phyloP scores from a whole-genome alignment of 768 basidiomycete species.

The Tephrocybe rancida region DNA sequence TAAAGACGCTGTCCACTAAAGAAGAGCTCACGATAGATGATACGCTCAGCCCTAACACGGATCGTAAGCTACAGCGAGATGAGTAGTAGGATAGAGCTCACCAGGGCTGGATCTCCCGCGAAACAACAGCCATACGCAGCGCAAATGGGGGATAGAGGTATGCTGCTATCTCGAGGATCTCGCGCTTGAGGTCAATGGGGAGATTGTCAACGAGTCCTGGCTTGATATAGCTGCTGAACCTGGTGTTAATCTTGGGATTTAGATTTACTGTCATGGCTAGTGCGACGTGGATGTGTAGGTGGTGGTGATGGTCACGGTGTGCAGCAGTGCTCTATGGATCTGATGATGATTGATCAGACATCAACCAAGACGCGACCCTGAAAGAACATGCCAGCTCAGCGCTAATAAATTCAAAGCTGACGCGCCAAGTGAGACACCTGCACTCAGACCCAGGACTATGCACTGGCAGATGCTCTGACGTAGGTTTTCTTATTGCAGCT shows the following conservation, averaged over 20 bases:
- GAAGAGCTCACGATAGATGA: conserved; percentile 21
- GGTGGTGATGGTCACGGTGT: not conserved
- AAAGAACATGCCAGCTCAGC: too few relatives aligned
- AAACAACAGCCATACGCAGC: conserved; percentile 16
- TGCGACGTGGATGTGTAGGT: not conserved
- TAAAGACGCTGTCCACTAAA: conserved; percentile 11
- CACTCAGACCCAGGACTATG: too few relatives aligned
- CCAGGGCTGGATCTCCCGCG: conserved; percentile 18
- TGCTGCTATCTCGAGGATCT: conserved; percentile 19
- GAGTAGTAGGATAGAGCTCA: not conserved
- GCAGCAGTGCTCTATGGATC: not conserved
- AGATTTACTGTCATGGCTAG: too few relatives aligned
- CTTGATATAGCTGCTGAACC: conserved; percentile 14
- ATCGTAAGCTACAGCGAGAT: too few relatives aligned
- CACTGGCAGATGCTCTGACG: too few relatives aligned
- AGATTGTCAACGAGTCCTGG: conserved; percentile 11
- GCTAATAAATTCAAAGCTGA: too few relatives aligned
- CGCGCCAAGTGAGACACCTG: too few relatives aligned
- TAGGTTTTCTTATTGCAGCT: too few relatives aligned
- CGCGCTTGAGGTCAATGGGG: conserved; percentile 20
- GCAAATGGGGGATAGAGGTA: conserved; percentile 11
- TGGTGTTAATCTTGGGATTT: conserved; percentile 3
- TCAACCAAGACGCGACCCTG: too few relatives aligned
- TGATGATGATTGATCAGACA: not conserved
- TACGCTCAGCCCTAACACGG: conserved; percentile 18